These are phyloP conservation scores for Ogataea trehalophila DNA, from an alignment of 805 yeast species.

Conservation along the genomic window DNA sequence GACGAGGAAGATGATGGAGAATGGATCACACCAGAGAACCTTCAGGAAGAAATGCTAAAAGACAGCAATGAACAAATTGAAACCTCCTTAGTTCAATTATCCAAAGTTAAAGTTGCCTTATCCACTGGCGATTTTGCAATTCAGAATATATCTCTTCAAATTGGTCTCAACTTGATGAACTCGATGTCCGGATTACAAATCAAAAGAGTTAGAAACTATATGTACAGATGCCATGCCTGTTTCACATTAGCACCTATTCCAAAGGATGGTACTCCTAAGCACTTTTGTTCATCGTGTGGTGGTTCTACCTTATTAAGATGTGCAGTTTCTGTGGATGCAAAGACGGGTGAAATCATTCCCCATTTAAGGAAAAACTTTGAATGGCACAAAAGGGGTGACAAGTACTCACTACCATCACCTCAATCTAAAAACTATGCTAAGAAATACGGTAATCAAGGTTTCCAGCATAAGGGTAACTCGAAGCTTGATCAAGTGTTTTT, in stretches of 20 bases:
- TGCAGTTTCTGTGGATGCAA: conserved; percentile 77
- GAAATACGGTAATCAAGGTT: conserved; percentile 73
- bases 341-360: conserved; percentile 78
- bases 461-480: conserved; percentile 60
- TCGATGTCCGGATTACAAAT: conserved; percentile 79
- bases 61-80: conserved; percentile 62
- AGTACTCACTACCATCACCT: conserved; percentile 82
- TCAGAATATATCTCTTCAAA: conserved; percentile 89
- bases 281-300: conserved; percentile 95
- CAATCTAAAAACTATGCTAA: conserved; percentile 70
- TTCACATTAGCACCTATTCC: conserved; percentile 78
- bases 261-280: conserved; percentile 68
- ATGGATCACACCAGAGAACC: conserved; percentile 91
- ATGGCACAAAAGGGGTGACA: conserved; percentile 88
- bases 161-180: conserved; percentile 84
- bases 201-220: conserved; percentile 79
- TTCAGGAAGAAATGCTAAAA: conserved; percentile 62
- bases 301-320: conserved; percentile 87
- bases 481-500: conserved; percentile 53
- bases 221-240: conserved; percentile 97
- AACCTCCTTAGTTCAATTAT: conserved; percentile 16
- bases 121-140: conserved; percentile 97
- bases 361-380: conserved; percentile 88
- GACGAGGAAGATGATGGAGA: conserved; percentile 78
- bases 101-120: conserved; percentile 67